phyloP scores from a whole-genome alignment of 2,329 filamentous ascomycete species.

The Apiospora koreana region DNA sequence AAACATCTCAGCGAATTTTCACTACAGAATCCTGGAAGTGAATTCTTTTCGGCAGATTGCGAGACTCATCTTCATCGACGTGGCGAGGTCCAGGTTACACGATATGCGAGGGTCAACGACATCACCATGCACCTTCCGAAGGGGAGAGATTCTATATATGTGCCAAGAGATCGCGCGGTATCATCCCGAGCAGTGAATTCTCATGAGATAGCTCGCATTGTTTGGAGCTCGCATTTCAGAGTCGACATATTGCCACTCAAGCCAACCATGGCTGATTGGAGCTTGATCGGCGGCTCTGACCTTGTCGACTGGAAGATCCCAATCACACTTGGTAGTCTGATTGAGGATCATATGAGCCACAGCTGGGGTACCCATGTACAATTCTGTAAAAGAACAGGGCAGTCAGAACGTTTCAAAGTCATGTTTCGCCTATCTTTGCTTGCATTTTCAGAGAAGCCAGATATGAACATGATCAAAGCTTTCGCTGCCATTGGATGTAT shows the following conservation, averaged over 20 bases:
- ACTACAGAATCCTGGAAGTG: neutral
- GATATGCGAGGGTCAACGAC: neutral
- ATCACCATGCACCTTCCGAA: neutral
- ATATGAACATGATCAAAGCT: constrained; percentile 23
- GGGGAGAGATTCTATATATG: neutral
- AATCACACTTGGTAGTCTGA: neutral
- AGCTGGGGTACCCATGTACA: constrained; percentile 31
- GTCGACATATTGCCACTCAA: neutral
- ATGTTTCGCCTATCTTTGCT: constrained; percentile 29
- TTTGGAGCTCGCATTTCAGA: neutral
- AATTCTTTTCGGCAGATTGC: too few relatives aligned
- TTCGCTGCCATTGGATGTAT: neutral
- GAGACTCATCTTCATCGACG: neutral
- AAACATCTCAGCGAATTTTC: constrained; percentile 26
- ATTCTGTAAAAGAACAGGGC: constrained; percentile 21
- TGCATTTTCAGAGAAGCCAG: constrained; percentile 24
- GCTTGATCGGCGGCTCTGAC: constrained; percentile 31
- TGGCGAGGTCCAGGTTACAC: neutral
- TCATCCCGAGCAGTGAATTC: neutral
- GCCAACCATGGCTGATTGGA: constrained; percentile 22
- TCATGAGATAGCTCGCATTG: constrained; percentile 16
- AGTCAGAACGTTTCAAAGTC: constrained; percentile 13
- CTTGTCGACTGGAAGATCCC: neutral
- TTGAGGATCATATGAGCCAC: constrained; percentile 19
- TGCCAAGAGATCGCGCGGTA: neutral